Conservation (phyloP, 345 rosid genomes). For the Brassica cretica region DNA sequence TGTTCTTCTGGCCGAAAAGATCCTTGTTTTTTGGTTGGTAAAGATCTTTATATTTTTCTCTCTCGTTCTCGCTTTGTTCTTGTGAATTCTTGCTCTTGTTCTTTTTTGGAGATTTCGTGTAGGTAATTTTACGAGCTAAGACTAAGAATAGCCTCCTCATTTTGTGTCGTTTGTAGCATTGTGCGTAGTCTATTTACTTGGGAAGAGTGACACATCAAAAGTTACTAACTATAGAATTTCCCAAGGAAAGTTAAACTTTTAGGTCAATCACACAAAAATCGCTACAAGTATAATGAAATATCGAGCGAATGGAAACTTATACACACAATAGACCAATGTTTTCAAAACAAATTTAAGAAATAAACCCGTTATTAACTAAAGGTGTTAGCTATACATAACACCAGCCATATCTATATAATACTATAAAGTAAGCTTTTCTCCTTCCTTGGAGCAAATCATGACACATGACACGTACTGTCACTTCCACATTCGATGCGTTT, state of each 20-base stretch:
- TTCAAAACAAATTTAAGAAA: too few species aligned
- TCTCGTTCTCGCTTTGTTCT: slow-evolving; percentile 16
- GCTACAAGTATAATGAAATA: background rate
- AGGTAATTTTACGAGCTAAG: background rate
- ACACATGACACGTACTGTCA: too few species aligned
- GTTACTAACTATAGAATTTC: slow-evolving; percentile 31
- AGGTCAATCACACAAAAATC: slow-evolving; percentile 1
- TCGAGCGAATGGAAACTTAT: too few species aligned
- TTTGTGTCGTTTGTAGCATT: slow-evolving; percentile 20
- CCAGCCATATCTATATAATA: too few species aligned
- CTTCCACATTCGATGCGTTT: too few species aligned
- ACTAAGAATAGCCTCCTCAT: slow-evolving; percentile 32
- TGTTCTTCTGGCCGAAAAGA: slow-evolving; percentile 2
- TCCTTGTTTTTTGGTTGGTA: background rate
- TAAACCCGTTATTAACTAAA: too few species aligned
- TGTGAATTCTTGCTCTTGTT: slow-evolving; percentile 16
- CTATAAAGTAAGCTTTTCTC: too few species aligned
- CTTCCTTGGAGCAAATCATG: too few species aligned
- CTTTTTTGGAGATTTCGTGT: background rate
- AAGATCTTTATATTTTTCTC: background rate
- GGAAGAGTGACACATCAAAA: slow-evolving; percentile 23
- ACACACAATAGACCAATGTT: too few species aligned
- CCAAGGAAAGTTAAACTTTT: background rate
- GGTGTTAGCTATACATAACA: too few species aligned
- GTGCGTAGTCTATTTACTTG: slow-evolving; percentile 27